phyloP scores from a whole-genome alignment of 1,139 yeast species.

The Pneumocystis jirovecii region DNA sequence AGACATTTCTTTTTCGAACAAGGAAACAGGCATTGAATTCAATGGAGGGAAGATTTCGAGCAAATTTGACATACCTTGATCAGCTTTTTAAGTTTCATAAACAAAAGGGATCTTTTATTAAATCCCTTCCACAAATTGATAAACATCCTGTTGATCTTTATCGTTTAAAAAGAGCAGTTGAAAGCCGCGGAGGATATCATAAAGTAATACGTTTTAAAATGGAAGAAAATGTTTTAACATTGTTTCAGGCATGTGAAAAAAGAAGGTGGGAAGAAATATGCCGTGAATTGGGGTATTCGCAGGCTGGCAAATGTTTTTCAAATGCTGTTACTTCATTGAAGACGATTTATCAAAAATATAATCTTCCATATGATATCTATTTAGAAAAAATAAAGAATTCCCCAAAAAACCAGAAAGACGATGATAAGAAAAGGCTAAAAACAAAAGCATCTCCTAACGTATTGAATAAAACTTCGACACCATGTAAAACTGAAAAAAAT shows the following conservation, averaged over 20 bases:
- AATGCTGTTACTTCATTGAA: conserved; percentile 44
- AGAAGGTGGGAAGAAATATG: conserved; percentile 38
- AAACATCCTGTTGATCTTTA: conserved; percentile 27
- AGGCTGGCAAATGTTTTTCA: conserved; percentile 52
- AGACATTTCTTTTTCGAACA: conserved; percentile 35
- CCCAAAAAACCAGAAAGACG: neutral
- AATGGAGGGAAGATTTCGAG: conserved; percentile 28
- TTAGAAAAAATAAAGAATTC: conserved; percentile 13
- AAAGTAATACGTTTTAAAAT: conserved; percentile 15
- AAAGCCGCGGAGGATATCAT: conserved; percentile 26
- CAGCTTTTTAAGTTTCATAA: conserved; percentile 24
- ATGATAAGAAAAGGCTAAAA: conserved; percentile 2
- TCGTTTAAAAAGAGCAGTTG: conserved; percentile 25
- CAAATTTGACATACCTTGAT: conserved; percentile 25
- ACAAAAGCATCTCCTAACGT: neutral
- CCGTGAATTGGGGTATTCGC: conserved; percentile 60
- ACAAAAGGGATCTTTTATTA: conserved; percentile 18
- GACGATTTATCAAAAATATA: conserved; percentile 30
- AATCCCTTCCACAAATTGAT: conserved; percentile 25
- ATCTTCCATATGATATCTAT: conserved; percentile 26
- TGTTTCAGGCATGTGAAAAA: conserved; percentile 20
- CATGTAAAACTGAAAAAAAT: neutral
- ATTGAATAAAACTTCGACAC: neutral
- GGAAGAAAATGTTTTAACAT: conserved; percentile 1
- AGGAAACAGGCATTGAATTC: conserved; percentile 38